Percentiles rank a stretch among this genome's conserved stretches.
Conservation (phyloP, 2,329 filamentous ascomycete species). For the Nigrospora oryzae region DNA sequence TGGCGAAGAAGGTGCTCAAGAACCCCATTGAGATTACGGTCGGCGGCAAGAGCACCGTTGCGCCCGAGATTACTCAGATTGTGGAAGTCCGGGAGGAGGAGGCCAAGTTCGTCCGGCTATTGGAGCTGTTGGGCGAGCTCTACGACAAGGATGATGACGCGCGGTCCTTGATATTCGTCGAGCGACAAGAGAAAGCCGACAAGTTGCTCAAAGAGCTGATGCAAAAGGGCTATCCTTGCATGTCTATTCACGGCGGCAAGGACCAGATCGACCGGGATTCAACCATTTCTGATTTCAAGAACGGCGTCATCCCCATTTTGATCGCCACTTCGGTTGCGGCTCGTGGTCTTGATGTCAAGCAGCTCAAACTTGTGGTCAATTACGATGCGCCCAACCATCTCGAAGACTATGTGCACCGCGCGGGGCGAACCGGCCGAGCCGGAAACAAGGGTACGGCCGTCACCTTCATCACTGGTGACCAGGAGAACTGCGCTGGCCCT, state of each 20-base stretch:
- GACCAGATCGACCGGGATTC: constrained; percentile 91
- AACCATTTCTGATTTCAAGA: constrained; percentile 89
- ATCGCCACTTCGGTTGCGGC: constrained; percentile 94
- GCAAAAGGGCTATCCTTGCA: constrained; percentile 80
- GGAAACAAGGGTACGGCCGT: constrained; percentile 93
- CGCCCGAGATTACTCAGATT: constrained; percentile 85
- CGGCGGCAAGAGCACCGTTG: constrained; percentile 79
- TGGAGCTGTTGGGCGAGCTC: constrained; percentile 80
- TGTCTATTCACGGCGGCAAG: constrained; percentile 90
- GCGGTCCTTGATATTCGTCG: constrained; percentile 83
- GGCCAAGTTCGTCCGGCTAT: constrained; percentile 73
- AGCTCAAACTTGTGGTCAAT: constrained; percentile 91
- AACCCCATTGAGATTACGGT: constrained; percentile 88
- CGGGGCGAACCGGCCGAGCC: constrained; percentile 86
- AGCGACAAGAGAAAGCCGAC: constrained; percentile 85
- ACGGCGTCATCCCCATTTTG: constrained; percentile 78
- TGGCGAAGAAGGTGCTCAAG: constrained; percentile 81
- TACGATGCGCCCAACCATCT: constrained; percentile 90
- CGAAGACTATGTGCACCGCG: constrained; percentile 94
- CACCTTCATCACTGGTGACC: constrained; percentile 85
- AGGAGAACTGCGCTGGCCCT: constrained; percentile 83
- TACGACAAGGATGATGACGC: constrained; percentile 86
- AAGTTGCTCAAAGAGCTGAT: constrained; percentile 69
- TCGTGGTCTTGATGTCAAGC: constrained; percentile 90
- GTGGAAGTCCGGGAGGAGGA: constrained; percentile 80